Conservation (phyloP, 2,329 filamentous ascomycete species). For the Paramyrothecium sp. region DNA sequence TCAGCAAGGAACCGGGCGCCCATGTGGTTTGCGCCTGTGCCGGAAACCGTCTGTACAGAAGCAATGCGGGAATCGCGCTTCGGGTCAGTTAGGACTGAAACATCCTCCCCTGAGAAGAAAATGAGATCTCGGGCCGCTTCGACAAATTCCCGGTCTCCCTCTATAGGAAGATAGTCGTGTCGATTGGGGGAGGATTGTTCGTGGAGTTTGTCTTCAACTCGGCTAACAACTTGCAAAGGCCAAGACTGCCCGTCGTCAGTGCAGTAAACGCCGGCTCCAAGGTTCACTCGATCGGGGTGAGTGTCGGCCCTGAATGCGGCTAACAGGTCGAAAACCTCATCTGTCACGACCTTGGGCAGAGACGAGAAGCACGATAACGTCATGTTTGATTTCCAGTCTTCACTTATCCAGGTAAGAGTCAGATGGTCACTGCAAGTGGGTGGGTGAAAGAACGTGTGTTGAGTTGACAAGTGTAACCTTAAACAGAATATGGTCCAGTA, state of each 20-base stretch:
- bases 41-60: slow-evolving; percentile 32
- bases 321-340: slow-evolving; percentile 9
- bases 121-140: slow-evolving; percentile 13
- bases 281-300: slow-evolving; percentile 16
- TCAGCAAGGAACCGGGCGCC: slow-evolving; percentile 22
- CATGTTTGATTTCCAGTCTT: too few relatives aligned
- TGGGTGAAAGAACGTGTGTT: too few relatives aligned
- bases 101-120: slow-evolving; percentile 4
- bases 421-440: too few relatives aligned
- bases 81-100: too few relatives aligned
- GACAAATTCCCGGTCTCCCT: slow-evolving; percentile 15
- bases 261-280: slow-evolving; percentile 18
- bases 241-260: slow-evolving; percentile 19
- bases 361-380: slow-evolving; percentile 3
- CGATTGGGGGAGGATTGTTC: slow-evolving; percentile 10
- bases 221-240: slow-evolving; percentile 15
- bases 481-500: too few relatives aligned
- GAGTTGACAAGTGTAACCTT: too few relatives aligned
- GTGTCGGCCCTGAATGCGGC: slow-evolving; percentile 11
- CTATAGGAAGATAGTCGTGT: slow-evolving; percentile 19
- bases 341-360: slow-evolving; percentile 6
- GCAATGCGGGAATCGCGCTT: slow-evolving; percentile 7
- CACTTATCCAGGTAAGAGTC: too few relatives aligned
- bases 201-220: slow-evolving; percentile 14
- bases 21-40: slow-evolving; percentile 33